Percentiles rank a stretch among this genome's conserved stretches.
Conservation (phyloP, 1,284 basidiomycete species). For the Papiliotrema flavescens region DNA sequence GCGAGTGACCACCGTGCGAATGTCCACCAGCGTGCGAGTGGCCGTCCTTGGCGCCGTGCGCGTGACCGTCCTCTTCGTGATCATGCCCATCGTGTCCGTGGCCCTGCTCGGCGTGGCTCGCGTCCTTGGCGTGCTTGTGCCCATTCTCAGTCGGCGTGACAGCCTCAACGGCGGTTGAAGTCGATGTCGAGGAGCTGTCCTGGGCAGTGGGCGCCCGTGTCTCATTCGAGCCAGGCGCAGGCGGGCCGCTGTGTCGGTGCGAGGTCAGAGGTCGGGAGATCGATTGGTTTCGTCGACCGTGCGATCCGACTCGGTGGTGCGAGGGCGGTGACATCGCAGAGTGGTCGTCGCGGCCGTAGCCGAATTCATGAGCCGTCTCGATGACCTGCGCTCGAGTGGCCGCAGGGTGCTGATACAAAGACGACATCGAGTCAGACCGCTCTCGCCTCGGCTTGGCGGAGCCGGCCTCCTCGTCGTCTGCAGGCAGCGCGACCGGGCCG, state of each 20-base stretch:
- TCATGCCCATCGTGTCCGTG: slow-evolving; percentile 31
- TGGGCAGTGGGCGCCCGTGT: slow-evolving; percentile 17
- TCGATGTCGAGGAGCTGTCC: not conserved
- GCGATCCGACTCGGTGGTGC: slow-evolving; percentile 19
- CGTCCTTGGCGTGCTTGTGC: slow-evolving; percentile 20
- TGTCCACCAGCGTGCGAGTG: slow-evolving; percentile 25
- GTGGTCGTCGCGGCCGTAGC: slow-evolving; percentile 32
- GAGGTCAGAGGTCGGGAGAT: slow-evolving; percentile 13
- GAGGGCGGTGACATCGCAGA: slow-evolving; percentile 23
- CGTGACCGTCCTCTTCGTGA: slow-evolving; percentile 12
- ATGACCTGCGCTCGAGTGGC: slow-evolving; percentile 84
- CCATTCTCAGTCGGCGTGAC: slow-evolving; percentile 19
- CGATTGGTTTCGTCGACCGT: slow-evolving; percentile 17
- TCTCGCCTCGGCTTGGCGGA: slow-evolving; percentile 17
- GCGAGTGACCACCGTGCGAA: slow-evolving; percentile 54
- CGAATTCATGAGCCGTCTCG: slow-evolving; percentile 79
- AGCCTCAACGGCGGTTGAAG: slow-evolving; percentile 20
- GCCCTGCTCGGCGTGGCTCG: slow-evolving; percentile 22
- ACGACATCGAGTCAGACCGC: slow-evolving; percentile 44
- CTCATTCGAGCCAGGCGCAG: slow-evolving; percentile 31
- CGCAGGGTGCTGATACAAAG: slow-evolving; percentile 65
- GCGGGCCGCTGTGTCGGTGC: slow-evolving; percentile 14
- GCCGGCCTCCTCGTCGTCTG: slow-evolving; percentile 12
- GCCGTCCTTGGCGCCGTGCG: slow-evolving; percentile 12
- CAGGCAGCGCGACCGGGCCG: slow-evolving; percentile 26